phyloP scores from a whole-genome alignment of 768 basidiomycete genomes.

The Boletus rex-veris region DNA sequence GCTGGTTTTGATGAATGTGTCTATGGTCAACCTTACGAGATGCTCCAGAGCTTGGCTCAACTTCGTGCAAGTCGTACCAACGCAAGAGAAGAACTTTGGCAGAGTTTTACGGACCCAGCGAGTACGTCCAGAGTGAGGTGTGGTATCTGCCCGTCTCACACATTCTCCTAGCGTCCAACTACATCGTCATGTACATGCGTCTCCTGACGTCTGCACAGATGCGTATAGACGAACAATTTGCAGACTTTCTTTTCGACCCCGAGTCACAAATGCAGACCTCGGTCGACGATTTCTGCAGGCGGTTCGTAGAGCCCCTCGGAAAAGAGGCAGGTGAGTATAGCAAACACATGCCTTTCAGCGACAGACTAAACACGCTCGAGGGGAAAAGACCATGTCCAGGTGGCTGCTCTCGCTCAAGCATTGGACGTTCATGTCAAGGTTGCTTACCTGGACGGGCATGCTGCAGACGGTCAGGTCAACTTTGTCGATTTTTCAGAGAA shows the following conservation, averaged over 20 bases:
- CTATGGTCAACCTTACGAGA: slow-evolving; percentile 72
- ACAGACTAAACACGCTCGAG: not conserved
- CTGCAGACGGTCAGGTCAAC: slow-evolving; percentile 48
- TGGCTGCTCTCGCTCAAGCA: slow-evolving; percentile 69
- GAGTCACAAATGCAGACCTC: slow-evolving; percentile 59
- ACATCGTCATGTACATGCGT: slow-evolving; percentile 76
- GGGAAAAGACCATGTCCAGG: slow-evolving; percentile 70
- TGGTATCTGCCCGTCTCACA: slow-evolving; percentile 1
- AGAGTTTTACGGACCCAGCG: slow-evolving; percentile 49
- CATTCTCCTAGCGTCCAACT: slow-evolving; percentile 51
- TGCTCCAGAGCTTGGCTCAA: slow-evolving; percentile 50
- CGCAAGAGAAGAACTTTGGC: slow-evolving; percentile 36
- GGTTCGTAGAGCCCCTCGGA: slow-evolving; percentile 72
- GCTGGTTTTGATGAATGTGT: slow-evolving; percentile 66
- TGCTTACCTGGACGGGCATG: slow-evolving; percentile 76
- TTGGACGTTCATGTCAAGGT: slow-evolving; percentile 65
- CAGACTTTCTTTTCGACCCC: slow-evolving; percentile 73
- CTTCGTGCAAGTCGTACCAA: slow-evolving; percentile 30
- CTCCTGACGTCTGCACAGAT: slow-evolving; percentile 83
- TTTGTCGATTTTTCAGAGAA: slow-evolving; percentile 64
- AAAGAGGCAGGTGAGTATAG: slow-evolving; percentile 63
- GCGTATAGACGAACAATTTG: slow-evolving; percentile 52
- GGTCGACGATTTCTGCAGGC: slow-evolving; percentile 66
- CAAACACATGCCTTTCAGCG: not conserved
- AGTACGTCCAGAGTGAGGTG: slow-evolving; percentile 32